These are phyloP conservation scores for Boletellus sp. DNA, from an alignment of 768 basidiomycete genomes.

Conservation along the genomic window DNA sequence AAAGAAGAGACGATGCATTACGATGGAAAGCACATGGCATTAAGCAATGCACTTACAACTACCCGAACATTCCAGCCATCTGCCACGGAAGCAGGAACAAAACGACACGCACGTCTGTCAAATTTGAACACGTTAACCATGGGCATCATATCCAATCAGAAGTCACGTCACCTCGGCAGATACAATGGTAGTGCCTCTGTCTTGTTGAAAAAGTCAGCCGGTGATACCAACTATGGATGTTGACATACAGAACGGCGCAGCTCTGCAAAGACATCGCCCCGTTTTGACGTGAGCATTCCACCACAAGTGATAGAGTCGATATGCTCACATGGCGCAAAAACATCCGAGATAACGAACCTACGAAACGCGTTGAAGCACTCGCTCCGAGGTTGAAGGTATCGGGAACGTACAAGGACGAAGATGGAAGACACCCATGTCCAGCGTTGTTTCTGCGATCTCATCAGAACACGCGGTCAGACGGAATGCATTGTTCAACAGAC, in stretches of 20 bases:
- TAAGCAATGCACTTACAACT: slow-evolving; percentile 3
- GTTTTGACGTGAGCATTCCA: neutral
- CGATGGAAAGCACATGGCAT: too few species aligned
- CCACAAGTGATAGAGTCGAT: neutral
- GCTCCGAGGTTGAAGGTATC: neutral
- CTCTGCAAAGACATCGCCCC: neutral
- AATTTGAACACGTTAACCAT: neutral
- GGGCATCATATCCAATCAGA: neutral
- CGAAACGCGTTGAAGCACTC: neutral
- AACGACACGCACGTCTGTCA: neutral
- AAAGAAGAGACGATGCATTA: neutral
- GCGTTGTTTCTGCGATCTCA: neutral
- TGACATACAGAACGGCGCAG: neutral
- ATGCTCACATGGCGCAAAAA: slow-evolving; percentile 9
- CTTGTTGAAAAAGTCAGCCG: neutral
- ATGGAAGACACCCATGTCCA: slow-evolving; percentile 12
- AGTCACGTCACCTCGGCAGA: neutral
- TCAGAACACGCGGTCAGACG: neutral
- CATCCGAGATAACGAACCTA: slow-evolving; percentile 15
- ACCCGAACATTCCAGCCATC: neutral
- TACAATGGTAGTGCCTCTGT: neutral
- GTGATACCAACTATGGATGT: neutral
- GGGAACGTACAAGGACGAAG: slow-evolving; percentile 8
- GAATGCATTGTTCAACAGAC: neutral
- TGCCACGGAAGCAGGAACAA: neutral